Conservation (phyloP, 495 filamentous ascomycete species). For the Daldinia childiae region DNA sequence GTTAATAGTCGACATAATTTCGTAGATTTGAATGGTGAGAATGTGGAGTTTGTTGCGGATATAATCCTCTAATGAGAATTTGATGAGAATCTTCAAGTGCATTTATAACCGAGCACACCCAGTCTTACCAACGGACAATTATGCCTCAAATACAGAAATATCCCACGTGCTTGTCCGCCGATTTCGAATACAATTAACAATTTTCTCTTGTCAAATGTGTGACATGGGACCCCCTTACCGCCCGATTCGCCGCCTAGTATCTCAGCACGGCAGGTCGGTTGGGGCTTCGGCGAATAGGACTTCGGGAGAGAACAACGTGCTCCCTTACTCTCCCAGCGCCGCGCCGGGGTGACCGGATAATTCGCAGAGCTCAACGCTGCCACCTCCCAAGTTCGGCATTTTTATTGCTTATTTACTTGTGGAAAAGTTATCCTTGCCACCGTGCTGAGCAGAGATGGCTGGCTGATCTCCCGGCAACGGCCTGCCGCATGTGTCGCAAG, state of each 20-base stretch:
- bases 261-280: conserved; percentile 12
- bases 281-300: conserved; percentile 29
- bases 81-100: no score
- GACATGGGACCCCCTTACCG: background rate
- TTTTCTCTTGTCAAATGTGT: background rate
- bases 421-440: background rate
- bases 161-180: conserved; percentile 21
- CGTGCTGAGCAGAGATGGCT: background rate
- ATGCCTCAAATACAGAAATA: background rate
- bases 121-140: background rate
- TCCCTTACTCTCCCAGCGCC: conserved; percentile 1
- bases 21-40: no score
- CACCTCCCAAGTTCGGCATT: conserved; percentile 26
- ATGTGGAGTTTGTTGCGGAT: no score
- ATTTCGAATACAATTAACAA: conserved; percentile 10
- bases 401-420: background rate
- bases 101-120: no score
- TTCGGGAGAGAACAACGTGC: conserved; percentile 24
- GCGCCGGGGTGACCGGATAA: conserved; percentile 9
- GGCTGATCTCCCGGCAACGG: conserved; percentile 2
- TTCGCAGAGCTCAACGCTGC: background rate
- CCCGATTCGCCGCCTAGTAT: conserved; percentile 15
- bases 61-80: no score
- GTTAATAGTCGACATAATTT: background rate
- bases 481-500: conserved; percentile 17